Percentiles rank a stretch among this genome's conserved stretches.
These are phyloP conservation scores for Pichia manshurica DNA, from an alignment of 805 yeast genomes.

Conservation along the genomic window DNA sequence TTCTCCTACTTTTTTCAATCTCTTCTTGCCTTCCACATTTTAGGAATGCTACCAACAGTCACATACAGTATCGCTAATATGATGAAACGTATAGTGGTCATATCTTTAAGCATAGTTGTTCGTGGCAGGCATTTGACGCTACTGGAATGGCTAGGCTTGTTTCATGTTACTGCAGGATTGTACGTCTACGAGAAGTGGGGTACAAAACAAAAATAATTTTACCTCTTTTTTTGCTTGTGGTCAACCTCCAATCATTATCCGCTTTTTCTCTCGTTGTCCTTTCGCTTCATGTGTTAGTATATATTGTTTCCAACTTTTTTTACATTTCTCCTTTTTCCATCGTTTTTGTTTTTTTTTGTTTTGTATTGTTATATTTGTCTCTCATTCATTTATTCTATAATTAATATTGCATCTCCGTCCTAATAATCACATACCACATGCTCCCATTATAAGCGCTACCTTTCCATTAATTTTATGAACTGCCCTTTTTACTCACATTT, in stretches of 20 bases:
- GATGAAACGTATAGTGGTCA: constrained; percentile 83
- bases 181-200: constrained; percentile 62
- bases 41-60: constrained; percentile 78
- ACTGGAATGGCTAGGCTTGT: constrained; percentile 45
- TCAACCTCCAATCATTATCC: not conserved
- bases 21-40: constrained; percentile 69
- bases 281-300: not conserved
- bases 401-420: too few relatives aligned
- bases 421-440: too few relatives aligned
- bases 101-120: constrained; percentile 68
- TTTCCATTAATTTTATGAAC: too few relatives aligned
- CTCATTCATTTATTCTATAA: not conserved
- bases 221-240: not conserved
- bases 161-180: constrained; percentile 48
- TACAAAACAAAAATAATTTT: constrained; percentile 17
- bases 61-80: constrained; percentile 82
- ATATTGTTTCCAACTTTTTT: not conserved
- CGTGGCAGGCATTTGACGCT: constrained; percentile 44
- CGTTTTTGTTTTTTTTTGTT: not conserved
- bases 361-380: not conserved
- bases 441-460: too few relatives aligned
- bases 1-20: constrained; percentile 75
- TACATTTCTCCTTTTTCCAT: not conserved
- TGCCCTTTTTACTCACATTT: too few relatives aligned
- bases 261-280: not conserved